Evolutionary conservation across 2,329 filamentous ascomycete species (phyloP).

Genomic region (Fusarium coicis): DNA sequence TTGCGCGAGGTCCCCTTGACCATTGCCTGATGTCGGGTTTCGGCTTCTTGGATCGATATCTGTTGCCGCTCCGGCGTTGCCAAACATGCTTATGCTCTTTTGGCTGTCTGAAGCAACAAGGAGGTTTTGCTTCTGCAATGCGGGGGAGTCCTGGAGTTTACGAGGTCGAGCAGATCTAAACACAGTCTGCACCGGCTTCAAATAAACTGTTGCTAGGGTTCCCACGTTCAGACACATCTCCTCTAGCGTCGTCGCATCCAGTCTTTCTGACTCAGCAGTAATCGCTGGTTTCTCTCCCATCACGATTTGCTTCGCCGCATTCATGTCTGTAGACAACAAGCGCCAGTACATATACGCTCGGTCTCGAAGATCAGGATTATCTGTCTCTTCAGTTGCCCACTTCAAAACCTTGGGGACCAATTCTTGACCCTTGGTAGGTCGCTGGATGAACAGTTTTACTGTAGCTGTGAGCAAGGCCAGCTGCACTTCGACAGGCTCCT

Average conservation of each 20-base stretch:
- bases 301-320: conserved; percentile 85
- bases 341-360: conserved; percentile 99
- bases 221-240: conserved; percentile 98
- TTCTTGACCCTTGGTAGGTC: conserved; percentile 92
- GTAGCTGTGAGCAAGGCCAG: conserved; percentile 94
- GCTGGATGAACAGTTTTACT: conserved; percentile 97
- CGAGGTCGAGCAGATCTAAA: conserved; percentile 89
- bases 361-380: conserved; percentile 96
- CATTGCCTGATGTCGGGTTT: conserved; percentile 40
- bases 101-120: conserved; percentile 64
- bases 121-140: conserved; percentile 78
- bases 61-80: conserved; percentile 61
- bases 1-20: conserved; percentile 66
- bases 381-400: conserved; percentile 99
- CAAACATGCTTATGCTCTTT: conserved; percentile 70
- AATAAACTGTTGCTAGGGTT: conserved; percentile 94
- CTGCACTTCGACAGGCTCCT: conserved; percentile 96
- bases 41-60: conserved; percentile 60
- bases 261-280: conserved; percentile 93
- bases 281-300: conserved; percentile 99
- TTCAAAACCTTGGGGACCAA: conserved; percentile 95
- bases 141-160: conserved; percentile 83
- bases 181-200: conserved; percentile 97
- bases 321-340: conserved; percentile 89
- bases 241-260: conserved; percentile 90